Evolutionary conservation across 2,329 filamentous ascomycete species (phyloP).

Genomic region (Fusarium lateritium): DNA sequence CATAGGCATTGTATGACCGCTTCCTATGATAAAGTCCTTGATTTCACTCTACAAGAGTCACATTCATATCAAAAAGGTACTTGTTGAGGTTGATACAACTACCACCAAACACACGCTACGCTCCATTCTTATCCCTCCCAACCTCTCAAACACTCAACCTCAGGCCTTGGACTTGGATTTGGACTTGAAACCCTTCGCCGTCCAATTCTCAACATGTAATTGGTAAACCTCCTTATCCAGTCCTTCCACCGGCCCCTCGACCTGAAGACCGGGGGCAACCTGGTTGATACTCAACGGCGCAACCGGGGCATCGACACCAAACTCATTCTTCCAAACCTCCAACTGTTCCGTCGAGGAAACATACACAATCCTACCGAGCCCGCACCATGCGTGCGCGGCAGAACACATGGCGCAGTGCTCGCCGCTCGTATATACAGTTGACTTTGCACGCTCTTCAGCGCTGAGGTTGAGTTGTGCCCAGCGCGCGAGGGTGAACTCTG

Average conservation of each 20-base stretch:
- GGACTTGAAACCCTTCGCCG: constrained; percentile 26
- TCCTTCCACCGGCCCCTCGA: constrained; percentile 51
- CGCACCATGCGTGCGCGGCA: constrained; percentile 54
- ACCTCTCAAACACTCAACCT: not conserved
- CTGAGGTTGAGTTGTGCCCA: constrained; percentile 56
- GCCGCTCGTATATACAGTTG: constrained; percentile 56
- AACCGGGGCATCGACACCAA: constrained; percentile 45
- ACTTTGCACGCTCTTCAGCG: constrained; percentile 57
- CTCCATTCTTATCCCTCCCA: not conserved
- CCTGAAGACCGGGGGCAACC: constrained; percentile 49
- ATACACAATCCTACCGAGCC: constrained; percentile 55
- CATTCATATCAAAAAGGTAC: not conserved
- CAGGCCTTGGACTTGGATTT: constrained; percentile 24
- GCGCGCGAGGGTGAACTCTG: constrained; percentile 55
- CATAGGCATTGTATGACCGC: too few species aligned
- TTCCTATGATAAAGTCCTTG: too few species aligned
- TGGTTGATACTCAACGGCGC: constrained; percentile 49
- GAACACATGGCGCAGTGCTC: constrained; percentile 58
- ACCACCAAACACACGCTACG: not conserved
- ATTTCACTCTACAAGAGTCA: too few species aligned
- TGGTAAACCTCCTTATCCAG: constrained; percentile 51
- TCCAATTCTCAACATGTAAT: constrained; percentile 47
- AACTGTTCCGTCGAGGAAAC: constrained; percentile 51
- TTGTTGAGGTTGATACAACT: not conserved
- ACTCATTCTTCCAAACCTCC: constrained; percentile 49